Conservation (phyloP, 352 stramenopile genomes). For the Blastocystis sp. region DNA sequence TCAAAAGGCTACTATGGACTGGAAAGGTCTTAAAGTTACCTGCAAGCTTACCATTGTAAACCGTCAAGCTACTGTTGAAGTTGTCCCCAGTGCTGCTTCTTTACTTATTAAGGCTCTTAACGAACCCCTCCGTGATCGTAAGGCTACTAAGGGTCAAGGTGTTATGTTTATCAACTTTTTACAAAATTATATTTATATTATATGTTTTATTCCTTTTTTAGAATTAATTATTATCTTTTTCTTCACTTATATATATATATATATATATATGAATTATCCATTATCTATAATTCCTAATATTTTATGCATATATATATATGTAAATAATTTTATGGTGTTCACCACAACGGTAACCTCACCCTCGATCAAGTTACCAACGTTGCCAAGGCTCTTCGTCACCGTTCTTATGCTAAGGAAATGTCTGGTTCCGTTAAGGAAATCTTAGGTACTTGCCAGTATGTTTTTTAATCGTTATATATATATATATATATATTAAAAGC, state of each 20-base stretch:
- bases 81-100: conserved; percentile 89
- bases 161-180: too few species aligned
- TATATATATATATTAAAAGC: too few species aligned
- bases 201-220: too few species aligned
- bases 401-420: conserved; percentile 82
- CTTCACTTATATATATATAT: too few species aligned
- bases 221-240: too few species aligned
- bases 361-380: conserved; percentile 96
- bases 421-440: conserved; percentile 96
- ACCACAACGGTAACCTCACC: conserved; percentile 98
- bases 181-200: too few species aligned
- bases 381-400: conserved; percentile 81
- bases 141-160: conserved; percentile 60
- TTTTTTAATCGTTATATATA: too few species aligned
- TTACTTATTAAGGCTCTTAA: conserved; percentile 99
- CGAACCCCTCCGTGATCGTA: conserved; percentile 89
- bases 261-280: too few species aligned
- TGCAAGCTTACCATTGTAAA: conserved; percentile 99
- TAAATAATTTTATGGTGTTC: conserved; percentile 62
- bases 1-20: conserved; percentile 96
- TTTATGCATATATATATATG: too few species aligned
- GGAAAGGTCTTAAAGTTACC: conserved; percentile 97
- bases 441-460: conserved; percentile 70
- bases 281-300: too few species aligned
- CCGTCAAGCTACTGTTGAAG: conserved; percentile 64